Evolutionary conservation across 352 stramenopile species (phyloP), one percentile per base, ranked within the genome.

Genomic region (Aphanomyces stellatus): DNA sequence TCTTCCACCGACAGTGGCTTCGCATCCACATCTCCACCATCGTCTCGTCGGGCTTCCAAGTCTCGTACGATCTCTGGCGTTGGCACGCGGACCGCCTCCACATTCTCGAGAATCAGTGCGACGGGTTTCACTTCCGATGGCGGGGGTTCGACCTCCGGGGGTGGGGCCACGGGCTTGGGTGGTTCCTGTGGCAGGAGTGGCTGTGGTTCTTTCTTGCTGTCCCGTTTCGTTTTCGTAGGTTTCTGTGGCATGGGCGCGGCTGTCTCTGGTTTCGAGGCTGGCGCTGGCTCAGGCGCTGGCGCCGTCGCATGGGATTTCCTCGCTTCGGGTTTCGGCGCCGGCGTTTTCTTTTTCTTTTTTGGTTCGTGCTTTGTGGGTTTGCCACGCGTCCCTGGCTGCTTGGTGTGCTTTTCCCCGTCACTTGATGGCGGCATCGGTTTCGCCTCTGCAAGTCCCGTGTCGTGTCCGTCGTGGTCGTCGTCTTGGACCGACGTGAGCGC

Each of bases 401-500:
- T 43, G 42, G 42, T 24, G 19, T 24, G 8, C n/a, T n/a, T n/a
- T n/a, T n/a, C n/a, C n/a, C n/a, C n/a, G n/a, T n/a, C n/a, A n/a
- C n/a, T n/a, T n/a, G n/a, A n/a, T n/a, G n/a, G n/a, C n/a, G n/a
- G n/a, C n/a, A n/a, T n/a, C n/a, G n/a, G n/a, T n/a, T n/a, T n/a
- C n/a, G n/a, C n/a, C n/a, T n/a, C n/a, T n/a, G n/a, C n/a, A n/a
- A n/a, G n/a, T n/a, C n/a, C n/a, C n/a, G n/a, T 25, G 42, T 51
- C 63, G 51, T 72, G 65, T 13, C 68, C 65, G 2, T 77, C 70
- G 17, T 72, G 43, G 24, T 76, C 60, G 0, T 71, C 56, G 35
- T 84, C 76, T 5, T 69, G 83, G n/a, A n/a, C n/a, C 5, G 81
- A 72, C 3, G 88, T 60, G 13, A 92, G 51, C 0, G 78, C 69